Percentiles rank a stretch among this genome's conserved stretches.
Evolutionary conservation across 257 asterid species (phyloP).

Genomic region (Scutellaria minor): DNA sequence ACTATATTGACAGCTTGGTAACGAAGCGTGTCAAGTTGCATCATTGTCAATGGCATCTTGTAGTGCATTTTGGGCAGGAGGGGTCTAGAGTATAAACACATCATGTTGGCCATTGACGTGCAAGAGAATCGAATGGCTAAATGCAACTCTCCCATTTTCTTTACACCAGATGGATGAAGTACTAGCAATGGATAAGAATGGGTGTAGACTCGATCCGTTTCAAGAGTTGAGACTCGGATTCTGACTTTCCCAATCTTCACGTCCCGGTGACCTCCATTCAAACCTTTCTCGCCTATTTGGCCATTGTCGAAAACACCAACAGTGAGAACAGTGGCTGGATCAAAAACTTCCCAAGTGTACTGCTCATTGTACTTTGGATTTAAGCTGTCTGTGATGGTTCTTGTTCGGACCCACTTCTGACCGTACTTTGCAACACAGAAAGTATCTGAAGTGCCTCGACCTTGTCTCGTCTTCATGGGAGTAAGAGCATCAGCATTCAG

Average conservation of each 20-base stretch:
- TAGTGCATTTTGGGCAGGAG: constrained; percentile 93
- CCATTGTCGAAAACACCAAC: constrained; percentile 85
- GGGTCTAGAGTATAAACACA: constrained; percentile 71
- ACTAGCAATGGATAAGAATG: constrained; percentile 84
- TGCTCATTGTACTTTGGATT: constrained; percentile 95
- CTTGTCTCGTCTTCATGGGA: constrained; percentile 76
- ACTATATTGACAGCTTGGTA: constrained; percentile 77
- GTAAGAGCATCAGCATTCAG: constrained; percentile 70
- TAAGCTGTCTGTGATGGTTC: constrained; percentile 76
- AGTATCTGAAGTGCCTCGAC: constrained; percentile 73
- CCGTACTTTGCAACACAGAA: constrained; percentile 90
- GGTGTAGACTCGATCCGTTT: constrained; percentile 77
- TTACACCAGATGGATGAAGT: constrained; percentile 86
- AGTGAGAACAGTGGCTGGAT: constrained; percentile 91
- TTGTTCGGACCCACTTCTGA: constrained; percentile 87
- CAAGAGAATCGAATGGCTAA: constrained; percentile 86
- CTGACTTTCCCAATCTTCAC: constrained; percentile 80
- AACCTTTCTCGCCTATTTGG: constrained; percentile 48
- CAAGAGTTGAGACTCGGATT: constrained; percentile 82
- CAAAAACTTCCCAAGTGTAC: constrained; percentile 93
- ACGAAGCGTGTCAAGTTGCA: constrained; percentile 76
- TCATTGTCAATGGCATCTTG: constrained; percentile 60
- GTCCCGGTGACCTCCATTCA: constrained; percentile 54
- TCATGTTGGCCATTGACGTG: constrained; percentile 65
- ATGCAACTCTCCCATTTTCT: constrained; percentile 94